Base-by-base conservation (phyloP, 345 rosid genomes). In the thale cress (Arabidopsis thaliana) region DNA sequence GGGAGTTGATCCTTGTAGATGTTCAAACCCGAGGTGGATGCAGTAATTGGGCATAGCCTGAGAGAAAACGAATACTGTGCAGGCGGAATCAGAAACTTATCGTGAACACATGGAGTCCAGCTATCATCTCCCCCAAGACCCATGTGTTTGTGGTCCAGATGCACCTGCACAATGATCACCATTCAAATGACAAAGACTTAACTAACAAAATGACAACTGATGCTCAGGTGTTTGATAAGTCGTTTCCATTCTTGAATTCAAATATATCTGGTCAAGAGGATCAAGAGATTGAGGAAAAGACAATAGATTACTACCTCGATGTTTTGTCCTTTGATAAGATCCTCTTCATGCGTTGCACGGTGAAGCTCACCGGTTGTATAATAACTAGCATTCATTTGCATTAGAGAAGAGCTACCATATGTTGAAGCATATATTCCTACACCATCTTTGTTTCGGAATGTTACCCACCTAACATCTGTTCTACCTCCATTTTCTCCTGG, bases 91-190 rank as follows among this genome's bases (percentile, higher is more conserved):
- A 92, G 81, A 78, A 86, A 90, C 67, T 92, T 85, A 14, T 89
- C 88, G 7, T 95, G 96, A 59, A 88, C 91, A 63, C 87, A 79
- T 0, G 97, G 97, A 2, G 91, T 76, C 97, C 97, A 95, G 78
- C 97, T 95, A 84, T 92, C 99, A 46, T 92, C 99, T 75, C 99
- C 99, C 6, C 88, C 97, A 20, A 88, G 3, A 2, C 97, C 99
- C 96, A 90, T 95, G 84, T 95, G 99, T 80, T 87, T 90, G 82
- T 95, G 97, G 83, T 95, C 97, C 7, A 95, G 93, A 82, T 95
- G 99, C 61, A 95, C 97, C 97, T 95, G 77, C 52, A 73, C 59
- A 41, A 52, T n/a, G 36, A 48, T 44, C 36, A 70, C 77, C 32
- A 45, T 40, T 20, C 2, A n/a, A 25, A 32, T 32, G 30, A 32